These are phyloP conservation scores for Lentinula lateritia DNA, from an alignment of 768 basidiomycete genomes.

Conservation along the genomic window DNA sequence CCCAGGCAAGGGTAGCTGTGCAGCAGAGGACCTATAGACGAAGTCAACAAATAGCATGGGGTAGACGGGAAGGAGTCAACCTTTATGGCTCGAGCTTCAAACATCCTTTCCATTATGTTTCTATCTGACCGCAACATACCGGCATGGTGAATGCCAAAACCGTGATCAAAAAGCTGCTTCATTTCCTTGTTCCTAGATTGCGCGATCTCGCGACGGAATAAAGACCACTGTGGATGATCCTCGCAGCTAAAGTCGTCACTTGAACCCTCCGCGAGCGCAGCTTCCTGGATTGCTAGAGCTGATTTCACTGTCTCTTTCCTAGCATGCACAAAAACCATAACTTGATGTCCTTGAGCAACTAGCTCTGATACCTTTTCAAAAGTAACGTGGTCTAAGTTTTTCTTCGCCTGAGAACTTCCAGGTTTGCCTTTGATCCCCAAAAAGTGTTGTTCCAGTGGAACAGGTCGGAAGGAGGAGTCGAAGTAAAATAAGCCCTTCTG, in stretches of 20 bases:
- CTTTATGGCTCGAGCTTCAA: constrained; percentile 87
- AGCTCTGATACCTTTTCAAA: constrained; percentile 89
- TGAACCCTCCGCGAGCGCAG: constrained; percentile 64
- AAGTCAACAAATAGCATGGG: neutral
- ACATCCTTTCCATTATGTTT: constrained; percentile 93
- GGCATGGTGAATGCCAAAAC: constrained; percentile 98
- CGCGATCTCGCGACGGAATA: constrained; percentile 74
- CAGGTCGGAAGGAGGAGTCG: constrained; percentile 93
- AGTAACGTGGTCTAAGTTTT: constrained; percentile 82
- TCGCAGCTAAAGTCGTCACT: constrained; percentile 75
- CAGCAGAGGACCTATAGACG: constrained; percentile 87
- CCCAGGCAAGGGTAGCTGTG: constrained; percentile 98
- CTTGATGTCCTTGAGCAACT: constrained; percentile 90
- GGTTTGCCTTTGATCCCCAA: constrained; percentile 89
- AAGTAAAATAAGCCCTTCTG: constrained; percentile 93
- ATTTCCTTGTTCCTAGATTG: constrained; percentile 92
- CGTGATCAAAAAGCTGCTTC: constrained; percentile 86
- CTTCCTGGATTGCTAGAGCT: constrained; percentile 74
- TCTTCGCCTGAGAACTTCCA: constrained; percentile 63
- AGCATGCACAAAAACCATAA: constrained; percentile 99
- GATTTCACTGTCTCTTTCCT: constrained; percentile 97
- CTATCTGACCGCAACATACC: constrained; percentile 95
- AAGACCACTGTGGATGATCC: constrained; percentile 72
- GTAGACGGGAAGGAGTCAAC: constrained; percentile 30
- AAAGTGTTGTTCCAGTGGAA: constrained; percentile 97